Evolutionary conservation across 2,329 filamentous ascomycete genomes (phyloP).

Genomic region (Colletotrichum lindemuthianum): DNA sequence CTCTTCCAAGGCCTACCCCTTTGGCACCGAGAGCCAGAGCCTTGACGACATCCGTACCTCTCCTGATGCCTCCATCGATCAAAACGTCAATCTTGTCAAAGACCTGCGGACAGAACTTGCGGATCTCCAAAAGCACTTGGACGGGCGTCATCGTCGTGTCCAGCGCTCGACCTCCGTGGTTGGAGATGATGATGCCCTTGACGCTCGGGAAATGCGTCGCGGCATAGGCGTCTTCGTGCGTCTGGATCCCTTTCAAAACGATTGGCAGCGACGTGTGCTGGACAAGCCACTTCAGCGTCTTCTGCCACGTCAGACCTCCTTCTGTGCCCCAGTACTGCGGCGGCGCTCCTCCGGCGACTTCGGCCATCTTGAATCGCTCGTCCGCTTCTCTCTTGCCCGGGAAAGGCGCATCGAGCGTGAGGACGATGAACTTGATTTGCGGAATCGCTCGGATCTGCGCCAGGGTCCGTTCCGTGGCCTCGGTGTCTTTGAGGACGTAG

Average conservation of each 20-base stretch:
- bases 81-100: slow-evolving; percentile 61
- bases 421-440: slow-evolving; percentile 55
- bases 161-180: slow-evolving; percentile 67
- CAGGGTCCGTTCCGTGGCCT: slow-evolving; percentile 52
- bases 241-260: slow-evolving; percentile 67
- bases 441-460: slow-evolving; percentile 75
- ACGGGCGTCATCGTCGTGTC: slow-evolving; percentile 46
- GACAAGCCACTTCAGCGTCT: slow-evolving; percentile 61
- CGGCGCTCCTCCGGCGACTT: slow-evolving; percentile 45
- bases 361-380: slow-evolving; percentile 61
- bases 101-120: slow-evolving; percentile 58
- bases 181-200: slow-evolving; percentile 64
- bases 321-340: slow-evolving; percentile 51
- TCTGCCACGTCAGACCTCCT: slow-evolving; percentile 61
- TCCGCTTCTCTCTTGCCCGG: slow-evolving; percentile 67
- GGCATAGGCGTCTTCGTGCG: slow-evolving; percentile 55
- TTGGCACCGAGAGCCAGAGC: slow-evolving; percentile 62
- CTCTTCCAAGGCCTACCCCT: slow-evolving; percentile 63
- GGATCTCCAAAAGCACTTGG: slow-evolving; percentile 62
- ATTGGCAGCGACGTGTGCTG: slow-evolving; percentile 57
- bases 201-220: slow-evolving; percentile 44
- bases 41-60: slow-evolving; percentile 65
- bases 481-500: slow-evolving; percentile 80
- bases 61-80: slow-evolving; percentile 63
- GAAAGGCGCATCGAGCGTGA: slow-evolving; percentile 41